A percentile compares a stretch with the other conserved stretches of the same genome.
Conservation (phyloP, 164 flowering plant species). For the Umbilicus rupestris region DNA sequence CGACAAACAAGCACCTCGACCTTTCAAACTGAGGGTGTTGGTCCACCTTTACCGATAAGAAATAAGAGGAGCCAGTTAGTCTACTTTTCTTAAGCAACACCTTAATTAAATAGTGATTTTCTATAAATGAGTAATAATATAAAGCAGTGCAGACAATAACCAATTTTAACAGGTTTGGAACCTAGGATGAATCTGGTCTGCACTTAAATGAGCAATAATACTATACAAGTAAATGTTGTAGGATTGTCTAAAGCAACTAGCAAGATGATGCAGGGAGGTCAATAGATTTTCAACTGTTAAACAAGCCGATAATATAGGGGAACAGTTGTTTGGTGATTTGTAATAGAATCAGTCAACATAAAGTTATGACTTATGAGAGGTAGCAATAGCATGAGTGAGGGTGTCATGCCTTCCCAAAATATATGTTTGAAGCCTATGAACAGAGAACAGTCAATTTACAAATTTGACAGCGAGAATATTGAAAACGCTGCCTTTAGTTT, state of each 20-base stretch:
- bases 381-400: background rate
- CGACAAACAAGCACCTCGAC: constrained; percentile 81
- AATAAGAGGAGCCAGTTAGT: constrained; percentile 3
- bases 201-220: background rate
- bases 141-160: background rate
- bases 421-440: background rate
- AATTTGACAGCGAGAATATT: background rate
- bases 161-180: background rate
- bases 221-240: background rate
- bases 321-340: background rate
- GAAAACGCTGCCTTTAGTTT: no score
- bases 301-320: background rate
- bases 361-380: background rate
- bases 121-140: background rate
- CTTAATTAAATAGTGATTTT: background rate
- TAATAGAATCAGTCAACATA: background rate
- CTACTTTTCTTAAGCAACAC: background rate
- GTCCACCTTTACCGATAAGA: constrained; percentile 48
- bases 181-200: background rate
- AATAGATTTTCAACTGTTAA: background rate
- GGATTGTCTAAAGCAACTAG: background rate
- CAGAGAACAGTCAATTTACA: background rate
- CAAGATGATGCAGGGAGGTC: background rate
- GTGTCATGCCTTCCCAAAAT: background rate
- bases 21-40: constrained; percentile 65